A percentile compares a stretch with the other conserved stretches of the same genome.
Evolutionary conservation across 345 rosid species (phyloP).

Genomic region (Schrenkiella parvula): DNA sequence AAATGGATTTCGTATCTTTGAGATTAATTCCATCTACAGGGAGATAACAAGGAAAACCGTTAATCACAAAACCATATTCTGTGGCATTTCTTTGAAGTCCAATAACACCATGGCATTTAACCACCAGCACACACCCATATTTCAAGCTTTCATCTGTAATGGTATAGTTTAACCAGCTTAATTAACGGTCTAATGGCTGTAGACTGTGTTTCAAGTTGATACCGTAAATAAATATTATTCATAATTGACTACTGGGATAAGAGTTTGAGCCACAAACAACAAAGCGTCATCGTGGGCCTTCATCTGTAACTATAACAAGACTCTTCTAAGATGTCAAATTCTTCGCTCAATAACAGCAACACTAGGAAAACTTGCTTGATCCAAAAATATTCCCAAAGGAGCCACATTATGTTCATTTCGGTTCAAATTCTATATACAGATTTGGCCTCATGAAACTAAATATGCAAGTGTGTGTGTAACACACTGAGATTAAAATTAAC

Average conservation of each 20-base stretch:
- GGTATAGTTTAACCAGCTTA: background rate
- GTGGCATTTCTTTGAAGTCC: background rate
- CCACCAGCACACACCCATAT: background rate
- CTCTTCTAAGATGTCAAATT: background rate
- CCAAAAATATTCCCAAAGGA: background rate
- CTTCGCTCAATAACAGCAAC: background rate
- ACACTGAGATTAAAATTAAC: constrained; percentile 35
- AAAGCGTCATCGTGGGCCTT: background rate
- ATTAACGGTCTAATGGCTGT: background rate
- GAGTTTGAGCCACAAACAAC: background rate
- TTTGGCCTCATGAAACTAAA: background rate
- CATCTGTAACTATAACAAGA: background rate
- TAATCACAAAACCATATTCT: background rate
- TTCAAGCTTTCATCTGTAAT: background rate
- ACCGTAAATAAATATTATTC: background rate
- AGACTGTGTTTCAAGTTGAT: background rate
- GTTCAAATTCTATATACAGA: background rate
- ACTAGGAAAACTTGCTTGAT: background rate
- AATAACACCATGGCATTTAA: background rate
- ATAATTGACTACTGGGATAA: background rate
- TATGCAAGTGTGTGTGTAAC: background rate
- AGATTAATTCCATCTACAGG: constrained; percentile 89
- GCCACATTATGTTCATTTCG: background rate
- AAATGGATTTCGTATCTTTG: constrained; percentile 82
- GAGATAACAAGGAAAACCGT: background rate